Base-by-base conservation (phyloP, 2,329 filamentous ascomycete species). In the Colletotrichum sp. region DNA sequence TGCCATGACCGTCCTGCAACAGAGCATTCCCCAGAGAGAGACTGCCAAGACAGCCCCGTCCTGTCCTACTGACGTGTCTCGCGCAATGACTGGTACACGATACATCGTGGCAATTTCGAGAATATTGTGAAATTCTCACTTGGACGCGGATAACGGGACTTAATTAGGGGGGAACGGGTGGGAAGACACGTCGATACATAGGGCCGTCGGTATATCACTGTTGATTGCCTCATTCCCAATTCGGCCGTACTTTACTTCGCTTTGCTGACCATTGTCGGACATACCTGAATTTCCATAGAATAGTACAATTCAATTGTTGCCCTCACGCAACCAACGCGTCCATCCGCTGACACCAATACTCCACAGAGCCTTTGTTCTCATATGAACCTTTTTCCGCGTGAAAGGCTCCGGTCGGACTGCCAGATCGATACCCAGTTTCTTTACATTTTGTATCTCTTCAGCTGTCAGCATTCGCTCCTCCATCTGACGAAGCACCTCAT, bases 381-480 rank as follows among this genome's bases (percentile, higher is more conserved):
- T 16, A 16, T 1, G 15, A 36, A 16, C 15, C 15, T 16, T 16
- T 8, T 16, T 44, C 39, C 0, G 16, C 39, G 8, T n/a, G 5
- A 6, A 44, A 44, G 39, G 8, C 39, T 44, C 39, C 8, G 18
- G 39, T 10, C 8, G 8, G 8, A n/a, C 8, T 9, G 16, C 39
- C 39, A 44, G 8, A n/a, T n/a, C 18, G 8, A 44, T 10, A n/a
- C 39, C 39, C 0, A 44, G 18, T 0, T n/a, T 3, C 8, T n/a
- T 9, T 0, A 10, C 5, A 6, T 10, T n/a, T 0, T 1, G 39
- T 44, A n/a, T n/a, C 2, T 44, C 39, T 2, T 44, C 39, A 0
- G 39, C 18, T 0, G 16, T 44, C 18, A 36, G 34, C 7, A 16
- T 36, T 8, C 7, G 15, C 2, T 44, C 5, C 9, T 44, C 39